phyloP scores from a whole-genome alignment of 768 basidiomycete genomes.

The Omphalotus guepiniiformis region DNA sequence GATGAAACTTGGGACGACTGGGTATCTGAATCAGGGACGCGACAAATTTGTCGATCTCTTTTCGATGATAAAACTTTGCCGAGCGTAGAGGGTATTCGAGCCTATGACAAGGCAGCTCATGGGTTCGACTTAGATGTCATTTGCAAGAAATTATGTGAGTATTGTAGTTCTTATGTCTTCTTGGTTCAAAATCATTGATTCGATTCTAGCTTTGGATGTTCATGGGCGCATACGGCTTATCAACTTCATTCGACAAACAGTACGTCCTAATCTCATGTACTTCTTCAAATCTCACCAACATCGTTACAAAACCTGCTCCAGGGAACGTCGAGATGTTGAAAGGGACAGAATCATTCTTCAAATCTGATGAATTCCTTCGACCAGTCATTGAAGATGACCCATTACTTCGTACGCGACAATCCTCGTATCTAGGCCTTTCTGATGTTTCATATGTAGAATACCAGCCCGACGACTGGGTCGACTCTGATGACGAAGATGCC shows the following conservation, averaged over 20 bases:
- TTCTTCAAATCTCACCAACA: no score
- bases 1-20: slow-evolving; percentile 79
- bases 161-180: background rate
- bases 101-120: slow-evolving; percentile 56
- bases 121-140: slow-evolving; percentile 57
- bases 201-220: slow-evolving; percentile 61
- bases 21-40: slow-evolving; percentile 61
- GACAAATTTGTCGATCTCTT: slow-evolving; percentile 60
- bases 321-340: slow-evolving; percentile 41
- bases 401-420: slow-evolving; percentile 67
- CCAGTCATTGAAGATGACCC: slow-evolving; percentile 87
- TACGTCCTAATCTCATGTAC: slow-evolving; percentile 21
- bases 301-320: slow-evolving; percentile 54
- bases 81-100: slow-evolving; percentile 54
- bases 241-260: slow-evolving; percentile 65
- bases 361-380: slow-evolving; percentile 74
- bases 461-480: slow-evolving; percentile 68
- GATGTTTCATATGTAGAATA: slow-evolving; percentile 40
- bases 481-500: slow-evolving; percentile 60
- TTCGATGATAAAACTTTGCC: slow-evolving; percentile 66
- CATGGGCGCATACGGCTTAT: slow-evolving; percentile 66
- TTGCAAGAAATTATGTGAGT: slow-evolving; percentile 54
- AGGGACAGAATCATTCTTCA: slow-evolving; percentile 59
- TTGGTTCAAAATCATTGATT: slow-evolving; percentile 2
- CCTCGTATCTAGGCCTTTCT: background rate